Conservation (phyloP, 768 basidiomycete species). For the Leucogyrophana mollusca region DNA sequence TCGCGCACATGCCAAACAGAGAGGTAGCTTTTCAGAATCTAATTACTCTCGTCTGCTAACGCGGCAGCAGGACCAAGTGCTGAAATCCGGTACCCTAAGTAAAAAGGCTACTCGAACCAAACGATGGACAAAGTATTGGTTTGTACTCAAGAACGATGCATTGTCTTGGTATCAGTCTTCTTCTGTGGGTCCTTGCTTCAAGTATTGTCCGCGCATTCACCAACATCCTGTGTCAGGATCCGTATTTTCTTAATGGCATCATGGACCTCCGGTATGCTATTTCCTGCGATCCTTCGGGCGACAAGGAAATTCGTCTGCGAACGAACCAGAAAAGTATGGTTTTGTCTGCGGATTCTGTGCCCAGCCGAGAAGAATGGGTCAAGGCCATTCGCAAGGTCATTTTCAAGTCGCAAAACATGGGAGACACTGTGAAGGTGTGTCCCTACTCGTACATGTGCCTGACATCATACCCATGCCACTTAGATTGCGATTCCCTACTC, state of each 20-base stretch:
- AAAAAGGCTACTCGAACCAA: constrained; percentile 90
- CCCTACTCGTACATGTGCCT: neutral
- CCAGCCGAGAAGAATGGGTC: constrained; percentile 92
- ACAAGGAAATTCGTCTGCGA: constrained; percentile 78
- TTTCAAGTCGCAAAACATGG: constrained; percentile 95
- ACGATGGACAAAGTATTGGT: constrained; percentile 95
- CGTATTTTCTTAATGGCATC: constrained; percentile 96
- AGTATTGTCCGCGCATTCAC: constrained; percentile 5
- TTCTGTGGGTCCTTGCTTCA: constrained; percentile 50
- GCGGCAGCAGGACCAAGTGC: constrained; percentile 92
- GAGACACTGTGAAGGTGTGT: constrained; percentile 88
- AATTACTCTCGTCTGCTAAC: neutral
- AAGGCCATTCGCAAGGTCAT: constrained; percentile 93
- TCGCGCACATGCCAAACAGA: constrained; percentile 87
- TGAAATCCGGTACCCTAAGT: constrained; percentile 88
- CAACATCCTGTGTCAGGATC: constrained; percentile 57
- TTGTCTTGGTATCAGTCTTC: constrained; percentile 97
- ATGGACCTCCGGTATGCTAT: constrained; percentile 93
- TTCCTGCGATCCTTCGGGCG: constrained; percentile 76
- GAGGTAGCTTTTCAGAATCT: constrained; percentile 65
- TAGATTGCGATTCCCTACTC: constrained; percentile 95
- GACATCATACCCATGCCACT: neutral
- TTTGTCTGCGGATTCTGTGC: constrained; percentile 74
- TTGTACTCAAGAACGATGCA: constrained; percentile 92
- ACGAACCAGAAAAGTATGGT: constrained; percentile 78